A percentile compares a stretch with the other conserved stretches of the same genome.
phyloP scores from a whole-genome alignment of 805 yeast genomes.

The Pichia cephalocereana region DNA sequence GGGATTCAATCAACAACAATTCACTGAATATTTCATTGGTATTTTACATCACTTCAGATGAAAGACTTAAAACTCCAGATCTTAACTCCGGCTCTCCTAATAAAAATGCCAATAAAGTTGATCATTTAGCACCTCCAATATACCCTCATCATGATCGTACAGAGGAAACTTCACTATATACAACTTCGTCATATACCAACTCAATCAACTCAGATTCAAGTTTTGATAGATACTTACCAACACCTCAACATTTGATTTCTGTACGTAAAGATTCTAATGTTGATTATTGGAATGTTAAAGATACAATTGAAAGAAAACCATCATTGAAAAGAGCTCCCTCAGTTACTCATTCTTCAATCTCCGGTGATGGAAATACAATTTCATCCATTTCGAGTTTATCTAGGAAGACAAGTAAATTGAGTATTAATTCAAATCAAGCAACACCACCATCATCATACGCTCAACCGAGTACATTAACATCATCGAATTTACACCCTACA shows the following conservation, averaged over 20 bases:
- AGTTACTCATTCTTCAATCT: slow-evolving; percentile 16
- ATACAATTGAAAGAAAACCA: slow-evolving; percentile 18
- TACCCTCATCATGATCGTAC: neutral
- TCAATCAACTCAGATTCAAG: slow-evolving; percentile 40
- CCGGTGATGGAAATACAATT: neutral
- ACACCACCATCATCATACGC: neutral
- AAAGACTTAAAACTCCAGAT: neutral
- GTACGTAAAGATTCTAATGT: slow-evolving; percentile 24
- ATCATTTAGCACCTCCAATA: neutral
- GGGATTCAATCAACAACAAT: neutral
- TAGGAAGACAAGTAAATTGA: slow-evolving; percentile 5
- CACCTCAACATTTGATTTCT: slow-evolving; percentile 60
- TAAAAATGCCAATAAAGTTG: slow-evolving; percentile 4
- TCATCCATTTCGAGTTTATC: neutral
- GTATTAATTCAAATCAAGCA: neutral
- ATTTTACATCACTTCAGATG: slow-evolving; percentile 2
- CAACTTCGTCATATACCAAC: slow-evolving; percentile 46
- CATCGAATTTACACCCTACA: neutral
- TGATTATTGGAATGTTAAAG: slow-evolving; percentile 55
- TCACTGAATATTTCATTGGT: neutral
- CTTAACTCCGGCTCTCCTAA: neutral
- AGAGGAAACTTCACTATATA: slow-evolving; percentile 23
- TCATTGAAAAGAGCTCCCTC: slow-evolving; percentile 22
- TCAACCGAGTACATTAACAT: neutral
- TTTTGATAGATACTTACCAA: slow-evolving; percentile 37